Evolutionary conservation across 208 protist species (phyloP).

Genomic region (Borovskyia barvae): DNA sequence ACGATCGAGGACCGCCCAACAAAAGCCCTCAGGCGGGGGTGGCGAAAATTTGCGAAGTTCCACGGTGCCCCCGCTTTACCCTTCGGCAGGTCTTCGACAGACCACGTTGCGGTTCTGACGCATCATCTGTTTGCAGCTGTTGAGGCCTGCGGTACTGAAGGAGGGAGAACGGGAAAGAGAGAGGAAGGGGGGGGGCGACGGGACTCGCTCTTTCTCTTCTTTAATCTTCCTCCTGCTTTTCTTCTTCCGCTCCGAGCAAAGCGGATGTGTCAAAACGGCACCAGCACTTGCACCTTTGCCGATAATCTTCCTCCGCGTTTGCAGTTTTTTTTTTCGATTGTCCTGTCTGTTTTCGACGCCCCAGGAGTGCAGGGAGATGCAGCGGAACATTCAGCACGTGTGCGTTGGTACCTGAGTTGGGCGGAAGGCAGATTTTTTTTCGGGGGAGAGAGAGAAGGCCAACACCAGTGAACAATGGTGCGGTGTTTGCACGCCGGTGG

Average conservation of each 20-base stretch:
- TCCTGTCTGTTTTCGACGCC: neutral
- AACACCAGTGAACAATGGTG: too few relatives aligned
- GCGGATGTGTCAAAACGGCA: neutral
- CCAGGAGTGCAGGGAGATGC: too few relatives aligned
- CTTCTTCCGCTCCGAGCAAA: conserved; percentile 1
- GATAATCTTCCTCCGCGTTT: neutral
- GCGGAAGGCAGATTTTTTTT: too few relatives aligned
- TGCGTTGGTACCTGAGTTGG: too few relatives aligned
- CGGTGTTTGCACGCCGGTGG: too few relatives aligned
- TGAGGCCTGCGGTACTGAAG: neutral
- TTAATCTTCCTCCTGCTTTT: conserved; percentile 10
- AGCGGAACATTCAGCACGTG: too few relatives aligned
- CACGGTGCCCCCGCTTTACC: too few relatives aligned
- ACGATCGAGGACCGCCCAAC: conserved; percentile 8
- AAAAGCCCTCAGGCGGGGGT: too few relatives aligned
- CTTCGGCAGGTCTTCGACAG: conserved; percentile 25
- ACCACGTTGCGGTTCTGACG: conserved; percentile 36
- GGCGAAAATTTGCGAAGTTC: too few relatives aligned
- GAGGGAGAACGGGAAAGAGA: neutral
- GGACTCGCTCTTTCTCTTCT: neutral
- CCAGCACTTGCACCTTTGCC: neutral
- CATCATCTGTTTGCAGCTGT: conserved; percentile 1
- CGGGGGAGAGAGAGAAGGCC: too few relatives aligned
- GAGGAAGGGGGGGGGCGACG: neutral
- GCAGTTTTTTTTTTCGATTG: conserved; percentile 8